Percentiles rank a stretch among this genome's conserved stretches.
These are phyloP conservation scores for Truncatella angustata DNA, from an alignment of 2,329 filamentous ascomycete species.

Conservation along the genomic window DNA sequence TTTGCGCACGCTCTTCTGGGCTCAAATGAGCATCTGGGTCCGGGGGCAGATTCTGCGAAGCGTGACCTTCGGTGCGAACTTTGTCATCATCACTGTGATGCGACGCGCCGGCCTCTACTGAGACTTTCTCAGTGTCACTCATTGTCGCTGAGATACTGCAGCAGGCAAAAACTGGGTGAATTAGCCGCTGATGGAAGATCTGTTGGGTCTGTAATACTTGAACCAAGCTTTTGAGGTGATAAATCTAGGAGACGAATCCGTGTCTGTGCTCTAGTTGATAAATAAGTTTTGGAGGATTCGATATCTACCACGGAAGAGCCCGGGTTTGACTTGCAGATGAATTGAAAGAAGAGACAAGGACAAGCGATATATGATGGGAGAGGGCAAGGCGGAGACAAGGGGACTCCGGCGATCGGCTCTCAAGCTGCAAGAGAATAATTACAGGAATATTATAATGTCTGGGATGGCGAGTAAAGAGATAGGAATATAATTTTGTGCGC, in stretches of 20 bases:
- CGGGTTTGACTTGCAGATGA: neutral
- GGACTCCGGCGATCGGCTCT: no score
- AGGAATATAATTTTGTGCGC: no score
- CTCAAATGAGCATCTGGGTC: slow-evolving; percentile 59
- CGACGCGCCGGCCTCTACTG: slow-evolving; percentile 20
- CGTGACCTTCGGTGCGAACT: neutral
- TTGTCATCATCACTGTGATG: slow-evolving; percentile 11
- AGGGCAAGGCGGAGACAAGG: no score
- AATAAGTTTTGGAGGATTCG: neutral
- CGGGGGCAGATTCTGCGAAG: slow-evolving; percentile 19
- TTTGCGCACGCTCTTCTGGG: slow-evolving; percentile 52
- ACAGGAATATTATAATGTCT: no score
- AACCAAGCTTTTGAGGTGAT: no score
- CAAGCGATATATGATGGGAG: neutral
- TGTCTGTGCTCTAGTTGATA: no score
- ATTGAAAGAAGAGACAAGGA: neutral
- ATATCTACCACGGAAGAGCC: neutral
- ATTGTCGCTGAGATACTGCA: no score
- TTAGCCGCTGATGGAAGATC: no score
- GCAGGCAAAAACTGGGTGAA: neutral
- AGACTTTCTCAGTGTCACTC: slow-evolving; percentile 28
- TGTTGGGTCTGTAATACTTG: no score
- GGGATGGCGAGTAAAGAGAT: no score
- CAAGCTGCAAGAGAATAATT: no score
- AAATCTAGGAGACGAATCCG: no score